Evolutionary conservation across 2,329 filamentous ascomycete genomes (phyloP).

Genomic region (Talaromyces rugulosus): DNA sequence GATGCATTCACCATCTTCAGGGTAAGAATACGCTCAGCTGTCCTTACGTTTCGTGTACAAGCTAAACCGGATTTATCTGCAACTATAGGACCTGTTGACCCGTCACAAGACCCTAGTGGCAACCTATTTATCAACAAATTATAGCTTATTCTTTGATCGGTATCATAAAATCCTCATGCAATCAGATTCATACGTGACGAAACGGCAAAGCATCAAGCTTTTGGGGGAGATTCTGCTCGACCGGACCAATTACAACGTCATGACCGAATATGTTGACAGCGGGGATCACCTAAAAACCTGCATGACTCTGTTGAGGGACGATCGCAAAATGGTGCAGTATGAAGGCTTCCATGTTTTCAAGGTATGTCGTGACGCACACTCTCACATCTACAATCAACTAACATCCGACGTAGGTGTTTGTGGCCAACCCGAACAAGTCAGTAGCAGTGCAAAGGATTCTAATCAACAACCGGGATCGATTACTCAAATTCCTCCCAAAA

Average conservation of each 20-base stretch:
- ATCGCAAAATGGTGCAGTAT: slow-evolving; percentile 98
- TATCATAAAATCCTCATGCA: slow-evolving; percentile 87
- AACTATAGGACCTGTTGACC: slow-evolving; percentile 77
- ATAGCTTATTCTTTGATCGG: slow-evolving; percentile 84
- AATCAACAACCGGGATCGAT: slow-evolving; percentile 89
- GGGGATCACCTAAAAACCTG: slow-evolving; percentile 96
- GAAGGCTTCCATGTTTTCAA: slow-evolving; percentile 99
- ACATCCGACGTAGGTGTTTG: slow-evolving; percentile 65
- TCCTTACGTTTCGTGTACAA: background rate
- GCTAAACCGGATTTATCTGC: slow-evolving; percentile 10
- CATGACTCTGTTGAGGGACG: slow-evolving; percentile 94
- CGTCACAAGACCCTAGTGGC: slow-evolving; percentile 90
- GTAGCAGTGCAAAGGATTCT: slow-evolving; percentile 90
- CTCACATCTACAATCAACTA: slow-evolving; percentile 9
- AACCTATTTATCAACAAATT: slow-evolving; percentile 82
- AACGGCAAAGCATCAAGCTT: slow-evolving; percentile 95
- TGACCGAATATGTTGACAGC: slow-evolving; percentile 94
- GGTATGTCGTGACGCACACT: slow-evolving; percentile 34
- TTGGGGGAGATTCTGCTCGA: slow-evolving; percentile 92
- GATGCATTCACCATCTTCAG: slow-evolving; percentile 98
- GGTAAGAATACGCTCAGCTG: slow-evolving; percentile 48
- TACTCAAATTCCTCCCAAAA: slow-evolving; percentile 81
- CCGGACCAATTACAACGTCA: slow-evolving; percentile 93
- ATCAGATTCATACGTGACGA: slow-evolving; percentile 94
- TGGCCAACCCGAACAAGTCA: slow-evolving; percentile 98